Evolutionary conservation across 768 basidiomycete species (phyloP).

Genomic region (Tubosaeta sp.): DNA sequence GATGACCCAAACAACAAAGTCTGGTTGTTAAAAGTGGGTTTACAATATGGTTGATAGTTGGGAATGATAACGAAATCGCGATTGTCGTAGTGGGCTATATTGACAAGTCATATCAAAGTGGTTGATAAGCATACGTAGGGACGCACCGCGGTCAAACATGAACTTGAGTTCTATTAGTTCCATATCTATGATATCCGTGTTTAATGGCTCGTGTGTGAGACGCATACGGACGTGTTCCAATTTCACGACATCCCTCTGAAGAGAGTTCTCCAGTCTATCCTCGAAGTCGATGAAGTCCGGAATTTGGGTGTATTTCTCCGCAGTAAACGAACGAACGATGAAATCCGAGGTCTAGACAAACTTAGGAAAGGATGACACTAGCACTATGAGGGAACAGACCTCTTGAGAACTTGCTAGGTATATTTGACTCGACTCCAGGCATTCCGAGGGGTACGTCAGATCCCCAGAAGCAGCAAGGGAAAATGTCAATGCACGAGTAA

Average conservation of each 20-base stretch:
- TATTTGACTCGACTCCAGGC: constrained; percentile 75
- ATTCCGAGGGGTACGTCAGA: constrained; percentile 69
- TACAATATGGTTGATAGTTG: constrained; percentile 65
- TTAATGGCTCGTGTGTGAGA: constrained; percentile 66
- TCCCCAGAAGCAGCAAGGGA: constrained; percentile 74
- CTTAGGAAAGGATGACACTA: constrained; percentile 5
- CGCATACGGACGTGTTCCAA: constrained; percentile 86
- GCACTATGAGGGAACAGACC: constrained; percentile 34
- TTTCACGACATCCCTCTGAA: constrained; percentile 78
- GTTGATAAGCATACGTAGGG: background rate
- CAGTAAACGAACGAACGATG: constrained; percentile 69
- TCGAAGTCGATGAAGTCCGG: constrained; percentile 83
- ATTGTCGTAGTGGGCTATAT: constrained; percentile 77
- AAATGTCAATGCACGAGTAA: constrained; percentile 75
- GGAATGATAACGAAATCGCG: constrained; percentile 78
- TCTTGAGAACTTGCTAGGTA: constrained; percentile 79
- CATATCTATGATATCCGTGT: constrained; percentile 70
- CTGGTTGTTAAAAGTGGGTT: constrained; percentile 56
- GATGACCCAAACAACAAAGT: constrained; percentile 60
- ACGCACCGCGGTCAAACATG: constrained; percentile 69
- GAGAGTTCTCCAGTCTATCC: constrained; percentile 74
- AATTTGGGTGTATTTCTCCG: constrained; percentile 87
- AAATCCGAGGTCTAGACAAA: constrained; percentile 67
- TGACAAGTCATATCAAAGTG: constrained; percentile 3
- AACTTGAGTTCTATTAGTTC: constrained; percentile 83